Base-by-base conservation (phyloP, 2,329 filamentous ascomycete genomes). In the Verticillium isaacii region DNA sequence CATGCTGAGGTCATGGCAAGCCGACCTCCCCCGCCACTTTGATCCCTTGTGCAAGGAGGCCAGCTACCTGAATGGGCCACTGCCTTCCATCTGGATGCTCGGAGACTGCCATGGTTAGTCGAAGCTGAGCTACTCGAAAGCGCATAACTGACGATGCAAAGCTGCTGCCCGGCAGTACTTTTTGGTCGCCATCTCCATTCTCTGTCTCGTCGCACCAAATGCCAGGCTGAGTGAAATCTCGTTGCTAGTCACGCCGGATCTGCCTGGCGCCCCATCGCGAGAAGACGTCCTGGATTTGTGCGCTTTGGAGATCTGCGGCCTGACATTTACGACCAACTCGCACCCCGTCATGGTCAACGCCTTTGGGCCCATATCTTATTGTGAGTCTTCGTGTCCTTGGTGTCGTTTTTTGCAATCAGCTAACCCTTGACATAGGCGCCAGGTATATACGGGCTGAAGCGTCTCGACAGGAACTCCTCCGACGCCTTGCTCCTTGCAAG, bases 331-430 rank as follows among this genome's bases (percentile, higher is more conserved):
- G 0, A 70, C 76, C n/a, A 75, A 75, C 6, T 75, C 71, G 5
- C 69, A 76, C 0, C 67, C 79, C 0, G 78, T 81, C 2, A 68
- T 80, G 5, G 77, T 82, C 4, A 82, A 82, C 62, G 72, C 77
- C 3, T 82, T 82, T 65, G 80, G 80, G 0, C 79, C 80, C 15
- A 79, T 82, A 32, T 71, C 75, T 1, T 81, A 76, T 59, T 80
- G 80, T 80, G 66, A 68, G 75, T 70, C 11, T 5, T 14, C n/a
- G 5, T 11, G 15, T 14, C 3, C 7, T 9, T 52, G 3, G 25
- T 29, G 32, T 36, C 23, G 19, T 11, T 2, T 9, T 8, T 19
- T 36, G 12, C n/a, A 5, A 11, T 3, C 32, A 25, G n/a, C 17
- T 36, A 17, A 19, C 17, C 7, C n/a, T 17, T 8, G 17, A 14